Base-by-base conservation (phyloP, 106 monocot genomes). In the Apostasia shenzhenica region DNA sequence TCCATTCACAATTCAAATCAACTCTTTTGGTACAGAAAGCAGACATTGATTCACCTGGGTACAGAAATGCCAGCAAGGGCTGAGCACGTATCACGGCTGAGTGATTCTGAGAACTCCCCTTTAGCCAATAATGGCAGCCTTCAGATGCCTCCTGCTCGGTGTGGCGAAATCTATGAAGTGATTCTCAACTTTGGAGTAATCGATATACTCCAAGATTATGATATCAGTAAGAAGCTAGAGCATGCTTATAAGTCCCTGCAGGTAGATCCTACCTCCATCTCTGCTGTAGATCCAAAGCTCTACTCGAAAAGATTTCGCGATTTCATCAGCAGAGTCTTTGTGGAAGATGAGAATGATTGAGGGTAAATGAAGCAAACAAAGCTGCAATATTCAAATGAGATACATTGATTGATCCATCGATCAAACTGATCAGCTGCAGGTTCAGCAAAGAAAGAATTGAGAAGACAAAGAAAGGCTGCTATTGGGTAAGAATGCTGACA, bases 41-140 rank as follows among this genome's bases (percentile, higher is more conserved):
- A 26, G 48, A 4, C 83, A 9, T 49, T 80, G 64, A 82, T 84
- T 54, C 55, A 79, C 40, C 64, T 93, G 70, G 93, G 93, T 2
- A 69, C 80, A 44, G 84, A 89, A 73, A 86, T 93, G 86, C 86
- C 82, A 6, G 94, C 86, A 0, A 79, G 82, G 50, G 94, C 89
- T 13, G 80, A 90, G 75, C 81, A 86, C 42, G 14, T 78, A 12
- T 63, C 55, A 1, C 72, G 84, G 69, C 49, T 26, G 49, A 85
- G 76, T 45, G 76, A 78, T 0, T 92, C 77, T 1, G 85, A 85
- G 4, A 50, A 84, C 3, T 75, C 66, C 67, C 72, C 71, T 26
- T 48, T 65, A 8, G 63, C 55, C 2, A 10, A 2, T 8, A 10
- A 2, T 8, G 75, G 70, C 2, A 54, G 68, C 44, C 70, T 75